These are phyloP conservation scores for Solanum arcanum DNA, from an alignment of 257 asterid species.

Conservation along the genomic window DNA sequence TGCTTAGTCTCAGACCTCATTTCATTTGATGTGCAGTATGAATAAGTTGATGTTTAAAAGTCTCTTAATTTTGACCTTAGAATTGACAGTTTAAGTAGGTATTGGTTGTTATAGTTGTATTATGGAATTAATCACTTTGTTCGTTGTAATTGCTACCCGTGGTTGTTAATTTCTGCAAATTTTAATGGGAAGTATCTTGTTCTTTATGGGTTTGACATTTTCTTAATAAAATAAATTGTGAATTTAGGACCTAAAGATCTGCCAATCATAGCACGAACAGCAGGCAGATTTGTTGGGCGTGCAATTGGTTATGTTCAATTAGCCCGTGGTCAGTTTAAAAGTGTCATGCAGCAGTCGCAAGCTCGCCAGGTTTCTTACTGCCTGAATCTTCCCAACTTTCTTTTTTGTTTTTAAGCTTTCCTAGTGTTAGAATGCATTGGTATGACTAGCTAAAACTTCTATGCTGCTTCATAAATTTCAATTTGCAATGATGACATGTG, in stretches of 20 bases:
- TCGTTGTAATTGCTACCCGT: neutral
- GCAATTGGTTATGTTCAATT: slow-evolving; percentile 75
- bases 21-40: neutral
- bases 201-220: neutral
- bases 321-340: slow-evolving; percentile 81
- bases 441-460: neutral
- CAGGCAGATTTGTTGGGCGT: slow-evolving; percentile 80
- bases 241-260: slow-evolving; percentile 73
- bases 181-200: neutral
- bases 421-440: neutral
- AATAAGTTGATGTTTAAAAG: neutral
- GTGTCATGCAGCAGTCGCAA: slow-evolving; percentile 77
- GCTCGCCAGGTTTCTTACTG: slow-evolving; percentile 54
- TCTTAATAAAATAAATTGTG: neutral
- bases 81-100: neutral
- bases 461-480: neutral
- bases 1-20: neutral
- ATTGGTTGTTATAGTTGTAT: neutral
- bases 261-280: slow-evolving; percentile 62
- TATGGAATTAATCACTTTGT: neutral
- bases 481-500: neutral
- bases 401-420: neutral
- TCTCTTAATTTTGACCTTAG: neutral
- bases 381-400: neutral
- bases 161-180: neutral